phyloP scores from a whole-genome alignment of 129 eudicot genomes.

The Pulicaria dysenterica region DNA sequence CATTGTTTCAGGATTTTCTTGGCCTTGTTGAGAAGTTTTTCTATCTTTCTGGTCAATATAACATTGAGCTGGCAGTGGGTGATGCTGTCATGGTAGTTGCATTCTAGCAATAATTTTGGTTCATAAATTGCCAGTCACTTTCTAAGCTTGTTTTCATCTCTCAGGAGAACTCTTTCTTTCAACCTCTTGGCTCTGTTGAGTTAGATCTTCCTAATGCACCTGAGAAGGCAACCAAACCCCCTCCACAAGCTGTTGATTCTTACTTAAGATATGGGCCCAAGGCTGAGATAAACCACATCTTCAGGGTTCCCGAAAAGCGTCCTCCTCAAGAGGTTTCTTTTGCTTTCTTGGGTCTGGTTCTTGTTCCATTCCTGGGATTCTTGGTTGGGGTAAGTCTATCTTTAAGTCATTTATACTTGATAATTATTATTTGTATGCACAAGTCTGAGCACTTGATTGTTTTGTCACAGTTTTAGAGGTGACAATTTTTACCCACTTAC shows the following conservation, averaged over 20 bases:
- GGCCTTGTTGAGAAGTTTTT: slow-evolving; percentile 88
- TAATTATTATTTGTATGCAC: too few relatives aligned
- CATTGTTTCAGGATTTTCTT: slow-evolving; percentile 78
- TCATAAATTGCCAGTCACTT: neutral
- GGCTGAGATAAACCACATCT: slow-evolving; percentile 80
- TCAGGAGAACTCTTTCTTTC: slow-evolving; percentile 90
- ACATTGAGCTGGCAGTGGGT: slow-evolving; percentile 81
- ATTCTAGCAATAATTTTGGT: neutral
- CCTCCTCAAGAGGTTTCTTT: slow-evolving; percentile 79
- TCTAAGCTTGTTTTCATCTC: slow-evolving; percentile 21
- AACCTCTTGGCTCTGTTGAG: slow-evolving; percentile 67
- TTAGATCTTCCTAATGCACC: slow-evolving; percentile 84
- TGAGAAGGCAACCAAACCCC: slow-evolving; percentile 87
- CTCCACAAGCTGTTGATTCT: slow-evolving; percentile 62
- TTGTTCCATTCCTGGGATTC: slow-evolving; percentile 75
- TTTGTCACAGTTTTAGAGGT: too few relatives aligned
- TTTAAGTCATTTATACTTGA: neutral
- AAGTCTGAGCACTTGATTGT: too few relatives aligned
- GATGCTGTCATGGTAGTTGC: slow-evolving; percentile 82
- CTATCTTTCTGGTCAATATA: slow-evolving; percentile 86
- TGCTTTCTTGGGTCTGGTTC: slow-evolving; percentile 77
- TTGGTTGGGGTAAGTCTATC: slow-evolving; percentile 73
- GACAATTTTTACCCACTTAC: too few relatives aligned
- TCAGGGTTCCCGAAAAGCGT: slow-evolving; percentile 85
- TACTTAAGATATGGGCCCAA: slow-evolving; percentile 78